phyloP scores from a whole-genome alignment of 192 early-diverging fungal species.

The Backusella australiensis region DNA sequence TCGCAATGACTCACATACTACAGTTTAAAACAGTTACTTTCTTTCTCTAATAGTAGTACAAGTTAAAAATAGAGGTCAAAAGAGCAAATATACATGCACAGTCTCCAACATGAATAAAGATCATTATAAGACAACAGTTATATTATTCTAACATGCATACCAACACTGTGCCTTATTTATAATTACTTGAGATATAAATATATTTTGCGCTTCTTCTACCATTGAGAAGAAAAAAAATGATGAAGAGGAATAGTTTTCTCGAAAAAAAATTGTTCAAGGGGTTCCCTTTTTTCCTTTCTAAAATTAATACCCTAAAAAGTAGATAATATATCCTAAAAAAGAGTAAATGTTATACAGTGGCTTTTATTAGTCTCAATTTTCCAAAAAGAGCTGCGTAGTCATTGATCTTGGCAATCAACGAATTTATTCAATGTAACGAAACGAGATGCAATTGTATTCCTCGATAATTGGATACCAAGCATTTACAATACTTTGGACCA shows the following conservation, averaged over 20 bases:
- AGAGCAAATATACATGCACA: background rate
- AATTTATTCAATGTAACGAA: background rate
- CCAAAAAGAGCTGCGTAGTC: background rate
- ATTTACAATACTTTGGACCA: background rate
- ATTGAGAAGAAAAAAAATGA: background rate
- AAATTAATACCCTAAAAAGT: background rate
- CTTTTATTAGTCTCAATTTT: background rate
- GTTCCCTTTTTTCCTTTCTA: background rate
- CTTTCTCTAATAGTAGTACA: background rate
- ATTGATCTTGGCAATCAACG: background rate
- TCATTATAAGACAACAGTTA: background rate
- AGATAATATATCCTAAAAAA: background rate
- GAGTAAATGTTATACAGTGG: background rate
- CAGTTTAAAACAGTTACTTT: background rate
- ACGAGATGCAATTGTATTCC: background rate
- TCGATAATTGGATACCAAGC: background rate
- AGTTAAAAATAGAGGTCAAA: background rate
- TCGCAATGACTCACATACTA: background rate
- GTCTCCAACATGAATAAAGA: background rate
- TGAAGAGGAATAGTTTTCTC: background rate
- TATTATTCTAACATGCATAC: background rate
- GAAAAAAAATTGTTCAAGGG: background rate
- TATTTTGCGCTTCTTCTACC: background rate
- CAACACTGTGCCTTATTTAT: background rate
- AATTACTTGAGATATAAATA: background rate